phyloP scores from a whole-genome alignment of 306 rosid species.

The Inga laurina region DNA sequence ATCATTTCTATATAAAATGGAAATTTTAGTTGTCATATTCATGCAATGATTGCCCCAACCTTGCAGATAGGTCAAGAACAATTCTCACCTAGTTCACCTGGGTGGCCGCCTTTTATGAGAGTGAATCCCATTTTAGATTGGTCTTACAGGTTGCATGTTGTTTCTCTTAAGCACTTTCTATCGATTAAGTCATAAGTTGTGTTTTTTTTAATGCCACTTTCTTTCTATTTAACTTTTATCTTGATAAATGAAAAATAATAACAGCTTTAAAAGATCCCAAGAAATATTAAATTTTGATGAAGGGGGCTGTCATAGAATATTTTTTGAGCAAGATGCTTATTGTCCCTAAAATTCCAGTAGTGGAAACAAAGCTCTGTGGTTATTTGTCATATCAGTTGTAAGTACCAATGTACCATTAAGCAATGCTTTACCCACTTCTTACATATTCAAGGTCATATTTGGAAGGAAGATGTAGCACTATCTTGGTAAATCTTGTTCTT shows the following conservation, averaged over 20 bases:
- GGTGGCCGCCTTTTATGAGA: slow-evolving; percentile 99
- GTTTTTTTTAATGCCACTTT: slow-evolving; percentile 18
- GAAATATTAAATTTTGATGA: neutral
- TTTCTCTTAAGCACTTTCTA: neutral
- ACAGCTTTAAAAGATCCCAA: neutral
- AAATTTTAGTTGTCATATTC: slow-evolving; percentile 6
- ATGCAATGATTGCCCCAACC: slow-evolving; percentile 24
- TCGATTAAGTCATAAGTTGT: slow-evolving; percentile 21
- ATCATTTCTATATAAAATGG: slow-evolving; percentile 13
- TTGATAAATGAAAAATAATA: slow-evolving; percentile 1
- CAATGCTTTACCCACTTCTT: neutral
- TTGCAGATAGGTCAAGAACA: slow-evolving; percentile 94
- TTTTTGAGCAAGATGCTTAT: slow-evolving; percentile 24
- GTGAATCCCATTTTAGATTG: slow-evolving; percentile 98
- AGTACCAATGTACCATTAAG: too few relatives aligned
- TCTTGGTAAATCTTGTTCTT: slow-evolving; percentile 15
- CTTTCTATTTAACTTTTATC: slow-evolving; percentile 20
- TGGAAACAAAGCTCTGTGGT: neutral
- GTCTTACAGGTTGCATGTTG: slow-evolving; percentile 65
- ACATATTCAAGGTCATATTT: neutral
- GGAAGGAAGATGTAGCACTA: neutral
- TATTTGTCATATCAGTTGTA: slow-evolving; percentile 9
- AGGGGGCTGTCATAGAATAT: slow-evolving; percentile 3
- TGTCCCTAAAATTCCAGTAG: slow-evolving; percentile 1
- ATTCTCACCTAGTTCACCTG: slow-evolving; percentile 93